phyloP scores from a whole-genome alignment of 1,284 basidiomycete genomes.

The Serendipita sp. region DNA sequence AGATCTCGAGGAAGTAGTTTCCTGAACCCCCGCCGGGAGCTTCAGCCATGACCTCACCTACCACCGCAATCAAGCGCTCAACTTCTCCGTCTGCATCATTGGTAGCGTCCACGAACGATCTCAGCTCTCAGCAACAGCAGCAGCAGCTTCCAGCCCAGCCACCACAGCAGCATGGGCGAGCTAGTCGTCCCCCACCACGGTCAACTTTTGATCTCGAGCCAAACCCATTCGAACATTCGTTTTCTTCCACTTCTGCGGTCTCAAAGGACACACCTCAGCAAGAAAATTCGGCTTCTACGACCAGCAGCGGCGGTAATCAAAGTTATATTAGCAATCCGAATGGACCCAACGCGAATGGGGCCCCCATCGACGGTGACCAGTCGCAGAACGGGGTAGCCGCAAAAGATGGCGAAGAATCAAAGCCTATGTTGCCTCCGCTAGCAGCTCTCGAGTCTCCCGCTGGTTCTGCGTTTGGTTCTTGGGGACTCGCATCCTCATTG shows the following conservation, averaged over 20 bases:
- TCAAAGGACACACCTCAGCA: slow-evolving; percentile 30
- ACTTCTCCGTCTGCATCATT: not conserved
- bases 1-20: too few relatives aligned
- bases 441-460: slow-evolving; percentile 76
- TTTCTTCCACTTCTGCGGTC: slow-evolving; percentile 35
- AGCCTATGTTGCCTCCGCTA: slow-evolving; percentile 71
- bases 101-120: not conserved
- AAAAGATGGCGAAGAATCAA: slow-evolving; percentile 19
- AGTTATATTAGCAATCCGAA: not conserved
- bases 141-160: not conserved
- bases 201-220: slow-evolving; percentile 66
- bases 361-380: not conserved
- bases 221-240: slow-evolving; percentile 94
- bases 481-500: slow-evolving; percentile 65
- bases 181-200: slow-evolving; percentile 11
- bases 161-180: not conserved
- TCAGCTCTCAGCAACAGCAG: not conserved
- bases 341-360: slow-evolving; percentile 7
- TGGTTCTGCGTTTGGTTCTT: slow-evolving; percentile 53
- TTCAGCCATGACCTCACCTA: not conserved
- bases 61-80: not conserved
- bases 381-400: not conserved
- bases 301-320: slow-evolving; percentile 2
- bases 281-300: slow-evolving; percentile 22
- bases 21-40: too few relatives aligned